Evolutionary conservation across 2,329 filamentous ascomycete species (phyloP), one percentile per base, ranked within the genome.

Genomic region (Amylocarpus encephaloides): DNA sequence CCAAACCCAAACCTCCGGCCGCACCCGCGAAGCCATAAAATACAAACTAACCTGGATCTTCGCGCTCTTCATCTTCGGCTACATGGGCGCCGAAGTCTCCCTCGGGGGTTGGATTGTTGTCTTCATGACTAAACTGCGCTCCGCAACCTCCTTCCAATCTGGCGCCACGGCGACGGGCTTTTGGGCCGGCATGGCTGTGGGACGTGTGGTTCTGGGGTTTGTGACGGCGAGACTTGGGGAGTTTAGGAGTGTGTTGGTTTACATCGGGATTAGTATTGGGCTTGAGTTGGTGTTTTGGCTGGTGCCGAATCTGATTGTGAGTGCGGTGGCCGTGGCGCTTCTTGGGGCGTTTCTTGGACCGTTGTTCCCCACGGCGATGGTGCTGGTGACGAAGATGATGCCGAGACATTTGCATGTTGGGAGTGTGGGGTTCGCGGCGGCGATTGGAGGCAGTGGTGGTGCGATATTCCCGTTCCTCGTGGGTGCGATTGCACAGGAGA

Each of bases 261-360:
- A 93, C 65, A 74, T 92, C 6, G 61, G 77, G 3, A 64, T 83
- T 9, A 76, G 78, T 12, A 78, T 88, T 46, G 79, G 61, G 0
- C 73, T 89, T 29, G 77, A 89, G 62, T 70, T 93, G 2, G 67
- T 91, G 51, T 88, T 91, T 70, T 93, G 88, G 88, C 79, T 91
- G 3, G 82, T 93, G 0, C 87, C 87, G 0, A 79, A 80, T 49
- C 88, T 92, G 63, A 76, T 86, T 53, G 83, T 86, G 26, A 86
- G 85, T 0, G 81, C 85, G 7, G 73, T 90, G 12, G 83, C 85
- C 22, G 84, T 90, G 18, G 73, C 79, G 0, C 68, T 91, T 0
- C 75, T 89, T 51, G 88, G 88, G 0, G 88, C 92, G 72, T 88
- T 91, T 61, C 74, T 92, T 0, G 88, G 88, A 0, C 88, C 88